phyloP scores from a whole-genome alignment of 768 basidiomycete species.

The Trametes maxima region DNA sequence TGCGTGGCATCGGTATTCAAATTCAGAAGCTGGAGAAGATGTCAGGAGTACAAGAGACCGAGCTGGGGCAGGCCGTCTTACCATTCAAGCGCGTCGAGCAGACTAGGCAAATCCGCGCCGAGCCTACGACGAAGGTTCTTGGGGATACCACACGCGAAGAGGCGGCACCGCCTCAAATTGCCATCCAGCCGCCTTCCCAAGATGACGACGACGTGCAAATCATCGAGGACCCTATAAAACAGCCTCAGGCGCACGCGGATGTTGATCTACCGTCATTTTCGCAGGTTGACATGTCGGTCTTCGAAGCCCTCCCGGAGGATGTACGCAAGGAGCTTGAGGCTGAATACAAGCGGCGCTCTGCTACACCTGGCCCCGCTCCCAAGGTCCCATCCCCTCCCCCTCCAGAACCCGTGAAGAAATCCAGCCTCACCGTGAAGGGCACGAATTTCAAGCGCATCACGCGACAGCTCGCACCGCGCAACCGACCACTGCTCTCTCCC shows the following conservation, averaged over 20 bases:
- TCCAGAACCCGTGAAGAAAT: slow-evolving; percentile 13
- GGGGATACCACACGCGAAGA: not conserved
- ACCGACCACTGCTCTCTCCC: slow-evolving; percentile 42
- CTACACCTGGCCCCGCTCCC: slow-evolving; percentile 42
- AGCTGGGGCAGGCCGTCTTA: slow-evolving; percentile 60
- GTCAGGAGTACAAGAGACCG: slow-evolving; percentile 34
- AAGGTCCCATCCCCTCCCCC: slow-evolving; percentile 8
- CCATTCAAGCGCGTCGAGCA: slow-evolving; percentile 49
- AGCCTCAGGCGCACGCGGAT: not conserved
- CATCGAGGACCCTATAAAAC: slow-evolving; percentile 12
- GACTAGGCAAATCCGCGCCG: not conserved
- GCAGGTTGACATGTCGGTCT: slow-evolving; percentile 71
- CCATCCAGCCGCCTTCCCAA: slow-evolving; percentile 39
- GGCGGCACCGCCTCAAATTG: slow-evolving; percentile 18
- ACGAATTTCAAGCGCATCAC: slow-evolving; percentile 60
- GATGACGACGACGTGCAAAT: slow-evolving; percentile 24
- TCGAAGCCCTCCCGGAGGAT: slow-evolving; percentile 70
- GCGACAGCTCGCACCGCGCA: slow-evolving; percentile 62
- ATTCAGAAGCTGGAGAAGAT: slow-evolving; percentile 81
- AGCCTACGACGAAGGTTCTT: not conserved
- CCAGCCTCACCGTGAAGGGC: slow-evolving; percentile 35
- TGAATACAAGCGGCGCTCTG: slow-evolving; percentile 65
- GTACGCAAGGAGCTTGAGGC: slow-evolving; percentile 67
- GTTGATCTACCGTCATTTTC: slow-evolving; percentile 68
- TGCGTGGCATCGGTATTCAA: slow-evolving; percentile 92